Conservation (phyloP, 2,329 filamentous ascomycete genomes). For the Trichoderma semiorbis region DNA sequence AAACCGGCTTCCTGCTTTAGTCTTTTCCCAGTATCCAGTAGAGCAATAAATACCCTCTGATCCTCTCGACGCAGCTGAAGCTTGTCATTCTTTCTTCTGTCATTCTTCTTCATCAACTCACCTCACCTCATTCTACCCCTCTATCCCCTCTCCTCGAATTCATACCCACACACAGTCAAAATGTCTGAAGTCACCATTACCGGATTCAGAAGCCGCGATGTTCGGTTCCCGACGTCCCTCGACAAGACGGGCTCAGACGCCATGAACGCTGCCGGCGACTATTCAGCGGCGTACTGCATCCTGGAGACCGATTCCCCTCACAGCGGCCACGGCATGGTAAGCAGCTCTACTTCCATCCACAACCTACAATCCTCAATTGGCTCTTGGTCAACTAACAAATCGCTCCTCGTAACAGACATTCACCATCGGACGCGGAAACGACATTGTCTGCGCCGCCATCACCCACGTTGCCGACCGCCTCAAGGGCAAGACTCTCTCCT, state of each 20-base stretch:
- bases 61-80: not conserved
- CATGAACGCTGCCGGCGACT: constrained; percentile 93
- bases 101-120: not conserved
- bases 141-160: not conserved
- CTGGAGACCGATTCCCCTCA: constrained; percentile 72
- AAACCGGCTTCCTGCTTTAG: not conserved
- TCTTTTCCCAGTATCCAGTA: not conserved
- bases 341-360: not conserved
- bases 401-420: constrained; percentile 54
- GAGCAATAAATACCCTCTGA: constrained; percentile 10
- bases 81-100: not conserved
- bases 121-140: not conserved
- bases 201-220: constrained; percentile 67
- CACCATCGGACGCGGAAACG: constrained; percentile 85
- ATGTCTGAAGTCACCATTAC: constrained; percentile 63
- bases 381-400: not conserved
- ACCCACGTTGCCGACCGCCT: constrained; percentile 73
- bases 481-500: constrained; percentile 69
- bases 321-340: constrained; percentile 75
- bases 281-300: constrained; percentile 93
- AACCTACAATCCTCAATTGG: not conserved
- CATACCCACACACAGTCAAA: constrained; percentile 16
- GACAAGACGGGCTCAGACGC: constrained; percentile 96
- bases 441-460: constrained; percentile 86
- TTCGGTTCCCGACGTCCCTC: constrained; percentile 84